Base-by-base conservation (phyloP, 768 basidiomycete species). In the Pleurotus tuoliensis region DNA sequence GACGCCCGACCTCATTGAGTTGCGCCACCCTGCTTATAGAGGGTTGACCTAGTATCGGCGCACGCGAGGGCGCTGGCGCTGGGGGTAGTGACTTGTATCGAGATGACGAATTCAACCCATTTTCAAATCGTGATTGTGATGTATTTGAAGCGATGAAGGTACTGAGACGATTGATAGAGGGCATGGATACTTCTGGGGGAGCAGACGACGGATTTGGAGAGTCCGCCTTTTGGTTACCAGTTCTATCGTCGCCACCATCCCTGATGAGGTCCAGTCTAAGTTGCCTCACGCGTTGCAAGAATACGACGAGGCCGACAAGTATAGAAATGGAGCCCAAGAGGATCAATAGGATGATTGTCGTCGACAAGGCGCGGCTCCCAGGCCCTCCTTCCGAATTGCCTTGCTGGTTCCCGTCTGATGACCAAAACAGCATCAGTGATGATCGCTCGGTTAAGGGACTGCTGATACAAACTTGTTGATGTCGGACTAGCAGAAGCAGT, bases 261-360 rank as follows among this genome's bases (percentile, higher is more conserved):
- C 25, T 40, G 51, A 53, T 25, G 11, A 41, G 20, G 22, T 41
- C 41, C 16, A 41, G 24, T 15, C 37, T 56, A n/a, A 38, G 56
- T 30, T 49, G 49, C 24, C 48, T 38, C 20, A 38, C 30, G 16
- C 9, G 20, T 38, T 56, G 56, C 22, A 54, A 22, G 38, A 46
- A 55, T 34, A 60, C 37, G 22, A 60, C 20, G 50, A 60, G 43
- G 34, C 50, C 56, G 40, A 48, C 38, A 9, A 57, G 18, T 12
- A 60, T 34, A 11, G 52, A 57, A 39, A 60, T 46, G 24, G 49
- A 51, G 7, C 51, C 51, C 18, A 60, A 40, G 38, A 49, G 18
- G 24, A 40, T 22, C 18, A 60, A 43, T 45, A 48, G 51, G 18
- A 56, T 45, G 48, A 60, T 47, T 20, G 51, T 27, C 5, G 56